phyloP scores from a whole-genome alignment of 1,284 basidiomycete species.

The Boletus semigastroideus region DNA sequence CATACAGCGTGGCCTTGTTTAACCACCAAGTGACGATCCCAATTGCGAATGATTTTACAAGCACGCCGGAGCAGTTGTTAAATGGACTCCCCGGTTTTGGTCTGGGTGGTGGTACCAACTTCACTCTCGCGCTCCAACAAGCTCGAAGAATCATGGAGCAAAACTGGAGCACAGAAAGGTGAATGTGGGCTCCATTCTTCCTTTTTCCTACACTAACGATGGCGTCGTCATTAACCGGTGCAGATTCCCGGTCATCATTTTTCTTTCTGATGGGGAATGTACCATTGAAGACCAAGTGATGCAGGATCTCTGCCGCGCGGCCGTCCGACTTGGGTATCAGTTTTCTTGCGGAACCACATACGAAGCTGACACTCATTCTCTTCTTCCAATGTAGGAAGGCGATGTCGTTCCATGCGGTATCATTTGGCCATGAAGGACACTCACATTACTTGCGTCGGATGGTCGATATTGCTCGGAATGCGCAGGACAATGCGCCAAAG shows the following conservation, averaged over 20 bases:
- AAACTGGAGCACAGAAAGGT: constrained; percentile 60
- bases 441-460: constrained; percentile 46
- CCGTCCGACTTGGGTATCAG: constrained; percentile 49
- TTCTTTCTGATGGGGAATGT: constrained; percentile 61
- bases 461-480: constrained; percentile 51
- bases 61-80: constrained; percentile 48
- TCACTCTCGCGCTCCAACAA: constrained; percentile 40
- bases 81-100: constrained; percentile 36
- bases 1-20: constrained; percentile 60
- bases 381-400: constrained; percentile 41
- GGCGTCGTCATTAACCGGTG: neutral
- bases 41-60: constrained; percentile 49
- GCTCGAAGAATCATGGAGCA: constrained; percentile 43
- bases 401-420: constrained; percentile 59
- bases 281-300: constrained; percentile 40
- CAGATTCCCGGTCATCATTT: constrained; percentile 58
- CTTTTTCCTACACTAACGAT: too few relatives aligned
- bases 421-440: constrained; percentile 46
- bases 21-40: constrained; percentile 29
- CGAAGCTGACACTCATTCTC: neutral
- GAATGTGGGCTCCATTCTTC: neutral
- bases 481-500: constrained; percentile 46
- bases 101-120: constrained; percentile 48
- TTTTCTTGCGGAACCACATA: accelerated
- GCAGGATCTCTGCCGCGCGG: constrained; percentile 46